phyloP scores from a whole-genome alignment of 164 flowering plant genomes.

The Houttuynia cordata region DNA sequence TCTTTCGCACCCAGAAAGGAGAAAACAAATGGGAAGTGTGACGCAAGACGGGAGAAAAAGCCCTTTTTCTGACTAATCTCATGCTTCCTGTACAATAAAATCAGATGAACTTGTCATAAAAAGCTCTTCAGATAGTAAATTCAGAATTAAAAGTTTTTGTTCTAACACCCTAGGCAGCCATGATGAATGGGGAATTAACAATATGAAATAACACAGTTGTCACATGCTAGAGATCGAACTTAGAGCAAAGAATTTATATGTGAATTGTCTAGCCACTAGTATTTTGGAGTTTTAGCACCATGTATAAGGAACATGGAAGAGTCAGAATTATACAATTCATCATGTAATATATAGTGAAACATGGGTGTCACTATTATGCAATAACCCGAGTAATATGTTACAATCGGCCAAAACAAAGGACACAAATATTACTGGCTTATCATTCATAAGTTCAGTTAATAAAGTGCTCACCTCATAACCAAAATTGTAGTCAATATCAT shows the following conservation, averaged over 20 bases:
- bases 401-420: not conserved
- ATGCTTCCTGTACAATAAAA: slow-evolving; percentile 22
- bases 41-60: slow-evolving; percentile 56
- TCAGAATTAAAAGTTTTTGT: not conserved
- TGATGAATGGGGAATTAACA: slow-evolving; percentile 1
- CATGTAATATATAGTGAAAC: too few relatives aligned
- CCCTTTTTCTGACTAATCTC: slow-evolving; percentile 27
- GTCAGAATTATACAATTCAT: too few relatives aligned
- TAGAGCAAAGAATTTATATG: too few relatives aligned
- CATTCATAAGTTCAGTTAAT: not conserved
- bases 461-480: slow-evolving; percentile 41
- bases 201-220: too few relatives aligned
- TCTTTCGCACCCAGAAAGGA: slow-evolving; percentile 30
- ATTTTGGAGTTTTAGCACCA: too few relatives aligned
- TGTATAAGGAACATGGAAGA: too few relatives aligned
- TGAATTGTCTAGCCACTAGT: too few relatives aligned
- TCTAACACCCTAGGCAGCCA: not conserved
- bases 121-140: not conserved
- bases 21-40: slow-evolving; percentile 56
- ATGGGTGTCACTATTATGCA: too few relatives aligned
- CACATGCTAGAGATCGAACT: too few relatives aligned
- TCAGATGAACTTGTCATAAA: slow-evolving; percentile 1
- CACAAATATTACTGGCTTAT: not conserved
- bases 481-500: slow-evolving; percentile 54
- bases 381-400: not conserved